Evolutionary conservation across 495 filamentous ascomycete species (phyloP), one percentile per base, ranked within the genome.

Genomic region (Cercophora newfieldiana): DNA sequence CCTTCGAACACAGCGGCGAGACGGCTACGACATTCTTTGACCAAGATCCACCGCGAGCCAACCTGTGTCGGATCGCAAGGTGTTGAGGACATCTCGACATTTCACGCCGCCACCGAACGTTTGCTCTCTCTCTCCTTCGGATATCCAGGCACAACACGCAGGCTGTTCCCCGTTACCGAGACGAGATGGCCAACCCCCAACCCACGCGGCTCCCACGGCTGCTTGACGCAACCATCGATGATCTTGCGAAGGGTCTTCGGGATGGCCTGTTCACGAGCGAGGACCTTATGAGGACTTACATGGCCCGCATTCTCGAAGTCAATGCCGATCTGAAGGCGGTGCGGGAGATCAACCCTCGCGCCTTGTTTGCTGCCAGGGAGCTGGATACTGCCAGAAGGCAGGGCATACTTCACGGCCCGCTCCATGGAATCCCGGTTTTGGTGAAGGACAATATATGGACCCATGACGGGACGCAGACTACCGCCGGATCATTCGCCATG

Each of bases 361-460:
- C 82, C 18, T 48, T 81, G 29, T 51, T 65, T 10, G 78, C 78
- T 24, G 77, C 80, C 8, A 63, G 66, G 16, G 66, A 67, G 0
- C 61, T 78, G 7, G 79, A 81, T 57, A 59, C 55, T 3, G 68
- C 67, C 47, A 70, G 78, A 14, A 68, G 69, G 24, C 57, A 60
- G 7, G 67, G 72, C 3, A 58, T 37, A 0, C 31, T 47, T 26
- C 44, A 79, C 28, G 81, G 83, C 12, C 83, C 84, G 4, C 77
- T 90, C 2, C 87, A 91, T 75, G 89, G 89, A 16, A 82, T 91
- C 33, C 89, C 89, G 0, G 84, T 91, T 50, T 69, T 91, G 14
- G 82, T 91, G 72, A 91, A 91, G 75, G 84, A 88, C 70, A 92
- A 90, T 77, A 91, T 91, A 63, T 89, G 85, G 22, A 88, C 86